Base-by-base conservation (phyloP, 805 yeast genomes). In the Ascoidea rubescens region DNA sequence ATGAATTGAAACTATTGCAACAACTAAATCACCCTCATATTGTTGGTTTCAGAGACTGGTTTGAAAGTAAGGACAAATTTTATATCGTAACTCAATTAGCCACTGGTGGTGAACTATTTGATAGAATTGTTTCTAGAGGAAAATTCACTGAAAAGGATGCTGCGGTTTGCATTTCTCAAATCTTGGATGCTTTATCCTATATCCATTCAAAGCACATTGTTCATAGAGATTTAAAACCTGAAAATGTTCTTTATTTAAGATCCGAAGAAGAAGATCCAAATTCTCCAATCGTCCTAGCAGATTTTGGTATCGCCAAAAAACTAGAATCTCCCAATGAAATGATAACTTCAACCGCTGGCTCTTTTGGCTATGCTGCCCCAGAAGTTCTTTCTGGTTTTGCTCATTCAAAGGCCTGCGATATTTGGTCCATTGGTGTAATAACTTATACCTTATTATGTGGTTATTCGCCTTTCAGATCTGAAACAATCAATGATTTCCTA, bases 311-410 rank as follows among this genome's bases (percentile, higher is more conserved):
- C 56, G 96, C 98, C 42, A 87, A 87, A 65, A 75, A 78, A 59
- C 69, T 91, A 57, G 71, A 73, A 54, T 65, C 72, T 10, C 74
- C 79, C 4, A 76, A 79, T 58, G 87, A 84, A 52, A 69, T 78
- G 54, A 71, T 87, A 54, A 79, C 74, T 37, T 71, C 83, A 28
- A 82, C 86, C 46, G 96, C 96, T 0, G 98, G 98, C 1, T 86
- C 96, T 1, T 82, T 87, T 67, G 98, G 99, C 1, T 91, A 91
- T 65, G 96, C 96, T 42, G 98, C 98, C 0, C 99, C 99, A 0
- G 99, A 91, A 63, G 89, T 91, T 5, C 74, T 91, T 45, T 68
- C 80, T 46, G 81, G 85, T 14, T 71, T 73, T 45, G 98, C 96
- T 6, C 97, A 91, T 67, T 96, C 96, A 45, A 87, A 86, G 61